A percentile compares a stretch with the other conserved stretches of the same genome.
Evolutionary conservation across 768 basidiomycete species (phyloP).

Genomic region (Candolleomyces efflorescens): DNA sequence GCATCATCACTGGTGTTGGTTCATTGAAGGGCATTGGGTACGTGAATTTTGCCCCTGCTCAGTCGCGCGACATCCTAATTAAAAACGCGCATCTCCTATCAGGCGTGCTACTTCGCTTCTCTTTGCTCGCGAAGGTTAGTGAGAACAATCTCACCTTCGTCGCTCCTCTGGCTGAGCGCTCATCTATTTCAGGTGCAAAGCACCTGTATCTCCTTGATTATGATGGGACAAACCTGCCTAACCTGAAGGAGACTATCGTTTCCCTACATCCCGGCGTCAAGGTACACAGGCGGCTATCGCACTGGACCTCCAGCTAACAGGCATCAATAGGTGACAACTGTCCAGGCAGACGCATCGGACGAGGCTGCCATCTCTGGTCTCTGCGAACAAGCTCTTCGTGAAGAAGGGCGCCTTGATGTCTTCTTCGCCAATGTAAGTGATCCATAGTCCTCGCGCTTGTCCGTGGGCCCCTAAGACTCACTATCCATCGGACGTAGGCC

Average conservation of each 20-base stretch:
- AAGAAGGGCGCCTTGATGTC: conserved; percentile 85
- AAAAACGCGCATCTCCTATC: neutral
- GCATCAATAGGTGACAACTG: conserved; percentile 61
- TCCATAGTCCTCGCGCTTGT: neutral
- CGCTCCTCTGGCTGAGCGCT: conserved; percentile 2
- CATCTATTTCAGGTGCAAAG: conserved; percentile 51
- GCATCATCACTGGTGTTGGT: conserved; percentile 84
- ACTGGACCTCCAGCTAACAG: neutral
- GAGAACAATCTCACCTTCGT: neutral
- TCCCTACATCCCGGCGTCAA: conserved; percentile 72
- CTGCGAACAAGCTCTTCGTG: conserved; percentile 68
- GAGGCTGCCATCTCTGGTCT: conserved; percentile 61
- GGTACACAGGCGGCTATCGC: conserved; percentile 34
- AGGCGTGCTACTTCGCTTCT: conserved; percentile 70
- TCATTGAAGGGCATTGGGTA: conserved; percentile 89
- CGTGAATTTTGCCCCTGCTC: conserved; percentile 17
- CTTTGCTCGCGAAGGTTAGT: conserved; percentile 82
- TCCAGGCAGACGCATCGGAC: conserved; percentile 83
- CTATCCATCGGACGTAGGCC: conserved; percentile 43
- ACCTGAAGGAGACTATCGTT: conserved; percentile 66
- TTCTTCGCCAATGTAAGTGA: conserved; percentile 88
- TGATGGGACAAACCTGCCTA: conserved; percentile 59
- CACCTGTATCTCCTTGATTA: conserved; percentile 78
- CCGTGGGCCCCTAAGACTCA: neutral
- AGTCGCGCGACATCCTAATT: neutral